phyloP scores from a whole-genome alignment of 2,329 filamentous ascomycete species.

The Xylaria sp. region DNA sequence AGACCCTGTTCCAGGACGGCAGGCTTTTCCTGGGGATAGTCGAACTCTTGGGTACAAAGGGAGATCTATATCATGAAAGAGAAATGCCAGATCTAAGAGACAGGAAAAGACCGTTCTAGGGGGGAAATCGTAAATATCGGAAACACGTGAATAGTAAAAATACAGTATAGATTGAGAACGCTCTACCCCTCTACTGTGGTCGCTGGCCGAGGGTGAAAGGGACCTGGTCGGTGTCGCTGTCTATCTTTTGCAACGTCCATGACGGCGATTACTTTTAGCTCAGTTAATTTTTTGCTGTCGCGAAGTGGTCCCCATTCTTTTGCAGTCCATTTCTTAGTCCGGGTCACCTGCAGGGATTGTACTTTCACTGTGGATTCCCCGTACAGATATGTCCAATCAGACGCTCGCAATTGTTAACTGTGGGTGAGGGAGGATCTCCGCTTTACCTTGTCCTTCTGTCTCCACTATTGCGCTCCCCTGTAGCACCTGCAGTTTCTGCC shows the following conservation, averaged over 20 bases:
- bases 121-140: neutral
- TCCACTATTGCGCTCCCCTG: neutral
- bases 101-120: neutral
- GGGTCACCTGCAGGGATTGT: neutral
- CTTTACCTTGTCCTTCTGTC: neutral
- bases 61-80: slow-evolving; percentile 1
- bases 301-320: neutral
- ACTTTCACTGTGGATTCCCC: neutral
- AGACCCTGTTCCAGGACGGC: slow-evolving; percentile 23
- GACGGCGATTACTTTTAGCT: slow-evolving; percentile 23
- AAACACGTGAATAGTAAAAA: slow-evolving; percentile 7
- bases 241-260: slow-evolving; percentile 10
- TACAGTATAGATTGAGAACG: neutral
- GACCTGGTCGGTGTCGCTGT: neutral
- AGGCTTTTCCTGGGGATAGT: slow-evolving; percentile 10
- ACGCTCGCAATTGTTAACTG: slow-evolving; percentile 27
- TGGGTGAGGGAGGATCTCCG: neutral
- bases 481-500: slow-evolving; percentile 42
- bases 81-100: neutral
- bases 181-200: neutral
- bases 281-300: slow-evolving; percentile 26
- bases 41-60: neutral
- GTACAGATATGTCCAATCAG: slow-evolving; percentile 17
- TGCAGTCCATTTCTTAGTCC: neutral
- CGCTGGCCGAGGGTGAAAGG: neutral